Evolutionary conservation across 495 filamentous ascomycete genomes (phyloP).

Genomic region (Arthonia radiata): DNA sequence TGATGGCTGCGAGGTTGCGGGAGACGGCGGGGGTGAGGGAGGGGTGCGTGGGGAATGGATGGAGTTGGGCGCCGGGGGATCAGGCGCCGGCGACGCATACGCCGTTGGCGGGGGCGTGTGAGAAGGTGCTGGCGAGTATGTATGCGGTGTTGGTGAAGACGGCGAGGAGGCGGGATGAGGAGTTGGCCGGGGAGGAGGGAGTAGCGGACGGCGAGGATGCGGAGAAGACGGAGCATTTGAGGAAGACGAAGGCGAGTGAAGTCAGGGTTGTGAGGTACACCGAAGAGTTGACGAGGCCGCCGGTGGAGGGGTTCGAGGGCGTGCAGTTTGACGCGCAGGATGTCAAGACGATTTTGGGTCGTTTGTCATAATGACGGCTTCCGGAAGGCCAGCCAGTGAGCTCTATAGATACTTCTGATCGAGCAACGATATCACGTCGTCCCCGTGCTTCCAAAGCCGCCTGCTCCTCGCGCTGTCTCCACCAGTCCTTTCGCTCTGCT

Average conservation of each 20-base stretch:
- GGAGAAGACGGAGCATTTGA: slow-evolving; percentile 37
- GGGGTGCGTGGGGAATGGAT: no score
- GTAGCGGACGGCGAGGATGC: slow-evolving; percentile 20
- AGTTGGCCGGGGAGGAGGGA: slow-evolving; percentile 19
- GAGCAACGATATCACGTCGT: not conserved
- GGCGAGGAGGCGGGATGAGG: slow-evolving; percentile 35
- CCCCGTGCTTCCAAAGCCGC: slow-evolving; percentile 89
- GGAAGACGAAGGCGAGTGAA: slow-evolving; percentile 53
- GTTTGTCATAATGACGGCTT: slow-evolving; percentile 1
- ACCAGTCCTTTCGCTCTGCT: no score
- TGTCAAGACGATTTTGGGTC: not conserved
- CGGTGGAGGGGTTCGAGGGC: slow-evolving; percentile 24
- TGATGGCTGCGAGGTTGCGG: slow-evolving; percentile 69
- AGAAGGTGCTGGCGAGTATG: slow-evolving; percentile 87
- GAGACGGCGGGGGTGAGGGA: no score
- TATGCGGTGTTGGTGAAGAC: slow-evolving; percentile 62
- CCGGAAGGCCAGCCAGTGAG: slow-evolving; percentile 1
- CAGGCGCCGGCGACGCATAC: slow-evolving; percentile 36
- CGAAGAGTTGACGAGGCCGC: slow-evolving; percentile 31
- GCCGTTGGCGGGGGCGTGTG: slow-evolving; percentile 56
- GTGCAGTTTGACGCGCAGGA: not conserved
- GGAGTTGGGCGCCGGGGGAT: slow-evolving; percentile 39
- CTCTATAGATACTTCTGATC: not conserved
- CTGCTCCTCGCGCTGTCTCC: slow-evolving; percentile 70
- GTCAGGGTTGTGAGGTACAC: slow-evolving; percentile 53